Base-by-base conservation (phyloP, 2,329 filamentous ascomycete genomes). In the Cryphonectria carpinicola region DNA sequence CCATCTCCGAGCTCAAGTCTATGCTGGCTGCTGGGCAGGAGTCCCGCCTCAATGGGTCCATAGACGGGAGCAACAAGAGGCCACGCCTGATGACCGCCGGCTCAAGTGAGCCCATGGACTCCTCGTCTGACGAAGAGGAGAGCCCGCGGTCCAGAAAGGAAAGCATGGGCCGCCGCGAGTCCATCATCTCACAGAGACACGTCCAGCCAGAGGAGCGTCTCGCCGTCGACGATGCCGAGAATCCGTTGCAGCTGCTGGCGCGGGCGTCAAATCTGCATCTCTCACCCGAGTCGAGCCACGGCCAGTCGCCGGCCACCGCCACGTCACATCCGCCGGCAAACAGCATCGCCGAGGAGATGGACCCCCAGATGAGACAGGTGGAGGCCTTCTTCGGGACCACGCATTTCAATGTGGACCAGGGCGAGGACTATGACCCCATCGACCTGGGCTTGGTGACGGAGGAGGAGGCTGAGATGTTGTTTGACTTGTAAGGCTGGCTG, bases 181-280 rank as follows among this genome's bases (percentile, higher is more conserved):
- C 77, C 3, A 74, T 73, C 1, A 73, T 75, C 8, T 76, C 76
- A 6, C 76, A 76, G n/a, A 74, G 74, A 2, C 66, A 68, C 73
- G 76, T 67, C 65, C 73, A 73, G 43, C 76, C 77, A 22, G 83
- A 86, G 52, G 87, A 89, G 68, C 86, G 82, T 65, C 84, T 92
- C 43, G 85, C 89, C 17, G 82, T 92, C 37, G 91, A 93, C 74
- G 92, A 93, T 77, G 91, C 91, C 4, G 91, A 94, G 76, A 94
- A 93, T 72, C 91, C 91, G 0, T 81, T 93, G 6, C 91, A 94
- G 78, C 81, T 93, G 22, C 87, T 94, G 46, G 92, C 92, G 3
- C 86, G 91, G 43, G 92, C 91, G 1, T 93, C 92, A 0, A 90
- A 92, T 79, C 84, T 92, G 54, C 87, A 88, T 70, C 82, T 88